Percentiles rank a stretch among this genome's conserved stretches.
Evolutionary conservation across 805 yeast genomes (phyloP).

Genomic region (Ogataea henricii): DNA sequence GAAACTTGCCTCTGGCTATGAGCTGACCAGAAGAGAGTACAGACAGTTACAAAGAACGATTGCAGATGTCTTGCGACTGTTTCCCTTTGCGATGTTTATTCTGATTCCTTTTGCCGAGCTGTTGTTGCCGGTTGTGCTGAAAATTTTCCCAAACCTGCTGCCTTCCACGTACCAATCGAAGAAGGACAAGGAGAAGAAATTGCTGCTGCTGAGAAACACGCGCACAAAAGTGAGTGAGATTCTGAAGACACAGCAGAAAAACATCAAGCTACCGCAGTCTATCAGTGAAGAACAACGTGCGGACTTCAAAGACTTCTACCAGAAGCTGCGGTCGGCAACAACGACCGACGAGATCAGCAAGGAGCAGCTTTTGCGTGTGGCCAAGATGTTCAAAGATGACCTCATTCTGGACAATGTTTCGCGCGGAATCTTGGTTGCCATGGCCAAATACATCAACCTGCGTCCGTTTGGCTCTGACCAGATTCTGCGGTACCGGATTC

Average conservation of each 20-base stretch:
- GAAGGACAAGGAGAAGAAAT: constrained; percentile 57
- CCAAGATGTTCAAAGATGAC: constrained; percentile 91
- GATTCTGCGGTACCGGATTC: constrained; percentile 86
- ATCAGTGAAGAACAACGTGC: constrained; percentile 71
- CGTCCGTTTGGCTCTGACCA: constrained; percentile 92
- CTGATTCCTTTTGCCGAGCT: constrained; percentile 95
- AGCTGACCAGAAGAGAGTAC: constrained; percentile 84
- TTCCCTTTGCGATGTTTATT: constrained; percentile 89
- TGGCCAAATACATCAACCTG: constrained; percentile 86
- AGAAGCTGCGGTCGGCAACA: constrained; percentile 60
- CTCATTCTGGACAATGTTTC: constrained; percentile 88
- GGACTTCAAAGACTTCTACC: constrained; percentile 76
- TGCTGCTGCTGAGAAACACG: constrained; percentile 54
- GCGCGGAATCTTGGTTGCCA: constrained; percentile 87
- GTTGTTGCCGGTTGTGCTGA: constrained; percentile 82
- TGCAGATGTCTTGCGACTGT: constrained; percentile 79
- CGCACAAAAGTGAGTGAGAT: constrained; percentile 62
- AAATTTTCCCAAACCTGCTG: constrained; percentile 84
- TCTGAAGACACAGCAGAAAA: constrained; percentile 69
- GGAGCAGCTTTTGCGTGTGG: constrained; percentile 76
- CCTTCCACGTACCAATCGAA: constrained; percentile 88
- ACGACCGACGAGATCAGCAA: constrained; percentile 51
- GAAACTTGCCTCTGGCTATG: constrained; percentile 87
- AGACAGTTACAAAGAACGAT: constrained; percentile 87
- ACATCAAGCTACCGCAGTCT: constrained; percentile 65